Evolutionary conservation across 495 filamentous ascomycete species (phyloP).

Genomic region (Tuber melanosporum): DNA sequence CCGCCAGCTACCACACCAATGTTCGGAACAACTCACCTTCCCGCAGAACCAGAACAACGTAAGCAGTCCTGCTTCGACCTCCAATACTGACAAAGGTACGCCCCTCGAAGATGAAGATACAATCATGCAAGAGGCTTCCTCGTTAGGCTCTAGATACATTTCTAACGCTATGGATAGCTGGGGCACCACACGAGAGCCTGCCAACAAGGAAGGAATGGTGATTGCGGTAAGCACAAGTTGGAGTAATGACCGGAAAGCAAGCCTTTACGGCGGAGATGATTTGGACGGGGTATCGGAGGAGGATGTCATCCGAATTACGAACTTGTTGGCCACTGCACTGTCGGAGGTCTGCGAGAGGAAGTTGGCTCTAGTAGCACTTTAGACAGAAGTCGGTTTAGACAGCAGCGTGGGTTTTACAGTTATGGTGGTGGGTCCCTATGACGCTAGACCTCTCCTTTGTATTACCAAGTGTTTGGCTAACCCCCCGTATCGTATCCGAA

Average conservation of each 20-base stretch:
- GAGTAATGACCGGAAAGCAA: neutral
- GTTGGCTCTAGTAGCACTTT: neutral
- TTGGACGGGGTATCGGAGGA: neutral
- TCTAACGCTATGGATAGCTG: neutral
- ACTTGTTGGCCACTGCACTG: neutral
- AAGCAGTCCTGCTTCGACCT: neutral
- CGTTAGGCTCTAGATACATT: neutral
- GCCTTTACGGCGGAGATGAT: neutral
- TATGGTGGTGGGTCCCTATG: neutral
- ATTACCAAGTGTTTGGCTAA: neutral
- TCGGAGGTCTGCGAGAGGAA: neutral
- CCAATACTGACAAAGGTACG: neutral
- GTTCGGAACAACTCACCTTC: neutral
- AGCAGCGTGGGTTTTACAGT: neutral
- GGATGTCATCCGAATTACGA: neutral
- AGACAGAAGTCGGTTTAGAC: neutral
- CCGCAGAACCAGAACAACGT: neutral
- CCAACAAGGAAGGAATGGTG: neutral
- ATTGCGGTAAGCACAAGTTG: neutral
- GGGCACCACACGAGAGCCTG: neutral
- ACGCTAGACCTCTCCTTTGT: neutral
- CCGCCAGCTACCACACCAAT: neutral
- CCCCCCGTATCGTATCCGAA: neutral
- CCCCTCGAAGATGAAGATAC: neutral
- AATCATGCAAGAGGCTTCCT: neutral